Evolutionary conservation across 2,329 filamentous ascomycete genomes (phyloP).

Genomic region (Trichoderma harzianum): DNA sequence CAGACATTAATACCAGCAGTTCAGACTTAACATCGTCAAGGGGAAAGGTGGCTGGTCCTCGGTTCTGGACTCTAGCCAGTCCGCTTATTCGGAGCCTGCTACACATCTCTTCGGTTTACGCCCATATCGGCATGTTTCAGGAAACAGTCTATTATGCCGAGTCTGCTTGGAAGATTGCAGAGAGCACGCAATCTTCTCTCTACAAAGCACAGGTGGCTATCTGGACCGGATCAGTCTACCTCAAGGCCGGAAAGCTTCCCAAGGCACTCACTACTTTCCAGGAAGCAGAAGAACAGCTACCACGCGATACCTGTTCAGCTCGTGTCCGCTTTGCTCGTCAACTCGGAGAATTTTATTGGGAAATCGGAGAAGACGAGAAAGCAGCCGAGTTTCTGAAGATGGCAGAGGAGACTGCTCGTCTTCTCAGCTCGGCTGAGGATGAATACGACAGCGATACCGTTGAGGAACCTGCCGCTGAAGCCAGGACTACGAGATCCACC

Average conservation of each 20-base stretch:
- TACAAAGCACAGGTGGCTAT: conserved; percentile 53
- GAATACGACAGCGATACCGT: conserved; percentile 4
- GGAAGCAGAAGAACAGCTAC: conserved; percentile 51
- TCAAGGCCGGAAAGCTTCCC: conserved; percentile 56
- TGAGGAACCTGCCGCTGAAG: conserved; percentile 13
- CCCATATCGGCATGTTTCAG: conserved; percentile 79
- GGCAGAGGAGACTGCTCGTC: conserved; percentile 47
- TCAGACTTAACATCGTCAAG: conserved; percentile 25
- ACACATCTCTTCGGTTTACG: conserved; percentile 74
- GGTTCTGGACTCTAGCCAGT: conserved; percentile 76
- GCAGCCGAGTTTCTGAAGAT: conserved; percentile 44
- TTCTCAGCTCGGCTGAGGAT: conserved; percentile 29
- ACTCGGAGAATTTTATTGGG: conserved; percentile 54
- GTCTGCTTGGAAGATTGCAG: conserved; percentile 74
- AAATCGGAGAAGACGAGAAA: conserved; percentile 43
- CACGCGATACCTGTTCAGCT: conserved; percentile 37
- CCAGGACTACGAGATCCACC: conserved; percentile 24
- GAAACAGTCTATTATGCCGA: conserved; percentile 88
- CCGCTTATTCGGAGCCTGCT: conserved; percentile 69
- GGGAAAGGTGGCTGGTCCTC: conserved; percentile 42
- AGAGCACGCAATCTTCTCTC: conserved; percentile 60
- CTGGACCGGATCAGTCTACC: conserved; percentile 54
- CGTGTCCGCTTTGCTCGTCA: conserved; percentile 49
- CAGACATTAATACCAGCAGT: conserved; percentile 29
- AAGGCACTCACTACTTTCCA: conserved; percentile 56